phyloP scores from a whole-genome alignment of 176 grass and related monocot species.

The Rhynchospora tenuis region DNA sequence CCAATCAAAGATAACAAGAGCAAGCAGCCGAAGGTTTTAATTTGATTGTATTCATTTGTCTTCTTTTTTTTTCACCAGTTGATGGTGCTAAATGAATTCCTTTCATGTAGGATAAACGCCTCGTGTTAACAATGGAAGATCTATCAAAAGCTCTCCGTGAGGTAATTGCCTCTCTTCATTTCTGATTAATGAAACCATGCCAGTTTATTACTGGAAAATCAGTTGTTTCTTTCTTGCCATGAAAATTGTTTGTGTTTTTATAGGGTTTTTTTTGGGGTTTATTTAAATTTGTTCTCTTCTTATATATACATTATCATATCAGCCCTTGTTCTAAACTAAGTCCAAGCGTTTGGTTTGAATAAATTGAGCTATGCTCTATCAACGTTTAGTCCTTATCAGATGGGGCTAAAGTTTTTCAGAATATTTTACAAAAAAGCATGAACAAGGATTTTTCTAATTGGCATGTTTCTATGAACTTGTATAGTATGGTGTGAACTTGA shows the following conservation, averaged over 20 bases:
- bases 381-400: not conserved
- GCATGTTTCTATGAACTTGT: not conserved
- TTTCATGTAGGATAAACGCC: constrained; percentile 74
- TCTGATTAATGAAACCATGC: not conserved
- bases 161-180: constrained; percentile 24
- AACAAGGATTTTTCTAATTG: not conserved
- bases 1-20: constrained; percentile 99
- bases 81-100: not conserved
- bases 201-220: not conserved
- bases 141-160: constrained; percentile 88
- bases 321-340: not conserved
- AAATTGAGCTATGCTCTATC: not conserved
- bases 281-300: not conserved
- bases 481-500: constrained; percentile 94
- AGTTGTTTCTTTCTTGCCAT: not conserved
- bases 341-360: not conserved
- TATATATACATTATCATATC: not conserved
- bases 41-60: constrained; percentile 1
- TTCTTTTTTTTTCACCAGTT: constrained; percentile 2
- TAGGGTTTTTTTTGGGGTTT: not conserved
- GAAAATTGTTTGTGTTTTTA: not conserved
- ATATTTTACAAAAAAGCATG: not conserved
- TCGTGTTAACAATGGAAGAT: constrained; percentile 96
- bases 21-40: constrained; percentile 84
- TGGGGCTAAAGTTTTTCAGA: not conserved